A percentile compares a stretch with the other conserved stretches of the same genome.
phyloP scores from a whole-genome alignment of 73 alveolate genomes.

The Urostyla sp. region DNA sequence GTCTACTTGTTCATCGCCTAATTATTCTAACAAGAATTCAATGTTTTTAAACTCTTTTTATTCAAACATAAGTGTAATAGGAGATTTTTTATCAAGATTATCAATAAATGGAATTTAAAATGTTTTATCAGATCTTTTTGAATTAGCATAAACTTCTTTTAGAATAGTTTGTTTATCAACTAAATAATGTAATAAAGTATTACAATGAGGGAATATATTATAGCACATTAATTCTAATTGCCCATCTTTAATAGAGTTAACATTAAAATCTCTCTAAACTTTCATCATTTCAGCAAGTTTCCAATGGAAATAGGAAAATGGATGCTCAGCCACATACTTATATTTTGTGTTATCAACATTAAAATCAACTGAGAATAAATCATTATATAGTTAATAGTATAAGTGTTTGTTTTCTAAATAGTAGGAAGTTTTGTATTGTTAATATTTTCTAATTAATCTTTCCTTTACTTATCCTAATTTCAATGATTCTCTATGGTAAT shows the following conservation, averaged over 20 bases:
- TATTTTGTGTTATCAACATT: neutral
- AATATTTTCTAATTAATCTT: neutral
- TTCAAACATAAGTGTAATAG: constrained; percentile 5
- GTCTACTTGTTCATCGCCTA: constrained; percentile 10
- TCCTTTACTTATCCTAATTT: neutral
- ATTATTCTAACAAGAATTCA: constrained; percentile 24
- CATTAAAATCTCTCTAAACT: neutral
- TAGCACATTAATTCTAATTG: neutral
- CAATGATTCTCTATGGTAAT: neutral
- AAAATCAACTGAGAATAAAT: neutral
- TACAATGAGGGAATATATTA: neutral
- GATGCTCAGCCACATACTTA: neutral
- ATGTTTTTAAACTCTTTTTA: constrained; percentile 9
- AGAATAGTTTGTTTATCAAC: neutral
- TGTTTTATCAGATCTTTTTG: neutral
- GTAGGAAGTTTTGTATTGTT: neutral
- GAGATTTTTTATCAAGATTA: constrained; percentile 21
- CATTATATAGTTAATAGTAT: neutral
- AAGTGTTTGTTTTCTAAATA: neutral
- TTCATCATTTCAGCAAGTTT: neutral
- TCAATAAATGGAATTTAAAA: constrained; percentile 1
- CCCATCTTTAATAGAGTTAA: neutral
- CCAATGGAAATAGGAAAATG: constrained; percentile 4
- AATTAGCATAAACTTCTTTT: neutral
- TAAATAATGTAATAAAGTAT: neutral